Percentiles rank a stretch among this genome's conserved stretches.
Conservation (phyloP, 192 early-diverging fungal species). For the Podila clonocystis region DNA sequence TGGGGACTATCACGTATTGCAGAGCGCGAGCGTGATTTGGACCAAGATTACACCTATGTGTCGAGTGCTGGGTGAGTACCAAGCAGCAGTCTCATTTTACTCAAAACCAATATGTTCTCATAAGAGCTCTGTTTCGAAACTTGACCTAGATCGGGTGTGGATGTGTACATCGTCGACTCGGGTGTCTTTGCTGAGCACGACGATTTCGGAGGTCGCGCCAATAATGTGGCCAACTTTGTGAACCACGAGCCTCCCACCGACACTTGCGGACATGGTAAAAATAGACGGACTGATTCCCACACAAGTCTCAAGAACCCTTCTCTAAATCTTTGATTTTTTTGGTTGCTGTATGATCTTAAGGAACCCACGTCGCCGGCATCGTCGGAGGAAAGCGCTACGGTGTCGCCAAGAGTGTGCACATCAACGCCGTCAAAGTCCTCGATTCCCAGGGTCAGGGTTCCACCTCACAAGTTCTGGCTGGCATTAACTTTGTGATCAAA, state of each 20-base stretch:
- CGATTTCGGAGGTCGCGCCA: conserved; percentile 62
- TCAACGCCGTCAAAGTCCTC: conserved; percentile 93
- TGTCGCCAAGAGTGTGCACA: conserved; percentile 84
- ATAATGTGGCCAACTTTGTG: conserved; percentile 48
- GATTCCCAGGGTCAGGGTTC: conserved; percentile 57
- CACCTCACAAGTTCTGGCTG: conserved; percentile 62
- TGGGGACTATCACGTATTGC: conserved; percentile 64
- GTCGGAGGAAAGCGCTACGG: conserved; percentile 82
- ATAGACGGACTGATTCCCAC: no score
- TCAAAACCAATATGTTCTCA: not conserved
- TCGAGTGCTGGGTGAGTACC: conserved; percentile 62
- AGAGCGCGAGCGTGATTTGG: conserved; percentile 44
- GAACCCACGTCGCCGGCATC: conserved; percentile 62
- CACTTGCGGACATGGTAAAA: conserved; percentile 61
- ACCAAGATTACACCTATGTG: conserved; percentile 64
- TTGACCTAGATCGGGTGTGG: conserved; percentile 52
- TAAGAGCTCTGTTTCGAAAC: no score
- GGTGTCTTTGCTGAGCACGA: conserved; percentile 57
- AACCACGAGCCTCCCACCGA: conserved; percentile 36
- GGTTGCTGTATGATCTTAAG: no score
- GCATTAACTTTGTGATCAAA: conserved; percentile 76
- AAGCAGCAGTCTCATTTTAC: not conserved
- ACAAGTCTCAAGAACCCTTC: no score
- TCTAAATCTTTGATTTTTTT: not conserved
- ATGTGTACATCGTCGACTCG: conserved; percentile 74